A percentile compares a stretch with the other conserved stretches of the same genome.
These are phyloP conservation scores for Tylopilus vinaceipallidus DNA, from an alignment of 768 basidiomycete species.

Conservation along the genomic window DNA sequence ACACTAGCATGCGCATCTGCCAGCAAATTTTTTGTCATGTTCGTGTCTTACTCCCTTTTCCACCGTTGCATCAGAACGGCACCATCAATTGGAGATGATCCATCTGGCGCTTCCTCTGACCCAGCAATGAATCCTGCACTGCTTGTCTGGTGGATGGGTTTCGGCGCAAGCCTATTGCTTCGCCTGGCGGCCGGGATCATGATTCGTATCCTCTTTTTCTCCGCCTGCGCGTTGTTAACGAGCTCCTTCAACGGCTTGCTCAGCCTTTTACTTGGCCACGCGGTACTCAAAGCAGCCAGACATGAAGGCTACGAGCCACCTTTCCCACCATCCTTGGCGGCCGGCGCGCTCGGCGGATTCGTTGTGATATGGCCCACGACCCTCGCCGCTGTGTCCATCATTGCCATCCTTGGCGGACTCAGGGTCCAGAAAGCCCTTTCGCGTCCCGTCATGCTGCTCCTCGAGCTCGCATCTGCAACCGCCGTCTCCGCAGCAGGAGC, in stretches of 20 bases:
- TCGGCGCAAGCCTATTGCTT: conserved; percentile 13
- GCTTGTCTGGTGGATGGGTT: conserved; percentile 11
- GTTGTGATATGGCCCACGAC: conserved; percentile 9
- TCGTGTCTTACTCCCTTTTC: conserved; percentile 9
- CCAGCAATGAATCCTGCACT: conserved; percentile 5
- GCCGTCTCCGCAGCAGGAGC: conserved; percentile 15
- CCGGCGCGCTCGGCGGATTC: conserved; percentile 15
- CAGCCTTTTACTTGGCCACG: conserved; percentile 11
- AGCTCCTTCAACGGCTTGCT: conserved; percentile 7
- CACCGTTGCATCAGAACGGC: not conserved
- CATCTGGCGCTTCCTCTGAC: not conserved
- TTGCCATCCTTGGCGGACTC: conserved; percentile 2
- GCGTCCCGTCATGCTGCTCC: not conserved
- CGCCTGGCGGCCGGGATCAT: conserved; percentile 7
- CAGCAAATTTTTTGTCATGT: conserved; percentile 14
- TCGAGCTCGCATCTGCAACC: conserved; percentile 9
- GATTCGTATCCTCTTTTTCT: conserved; percentile 5
- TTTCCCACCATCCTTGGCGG: conserved; percentile 7
- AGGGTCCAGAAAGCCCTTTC: not conserved
- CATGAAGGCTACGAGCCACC: conserved; percentile 9
- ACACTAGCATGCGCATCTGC: no score
- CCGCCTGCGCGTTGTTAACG: conserved; percentile 3
- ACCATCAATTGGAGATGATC: not conserved
- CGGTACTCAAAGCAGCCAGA: conserved; percentile 11
- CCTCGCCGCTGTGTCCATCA: not conserved